Evolutionary conservation across 1,284 basidiomycete genomes (phyloP), one percentile per base, ranked within the genome.

Genomic region (Vanrija pseudolonga): DNA sequence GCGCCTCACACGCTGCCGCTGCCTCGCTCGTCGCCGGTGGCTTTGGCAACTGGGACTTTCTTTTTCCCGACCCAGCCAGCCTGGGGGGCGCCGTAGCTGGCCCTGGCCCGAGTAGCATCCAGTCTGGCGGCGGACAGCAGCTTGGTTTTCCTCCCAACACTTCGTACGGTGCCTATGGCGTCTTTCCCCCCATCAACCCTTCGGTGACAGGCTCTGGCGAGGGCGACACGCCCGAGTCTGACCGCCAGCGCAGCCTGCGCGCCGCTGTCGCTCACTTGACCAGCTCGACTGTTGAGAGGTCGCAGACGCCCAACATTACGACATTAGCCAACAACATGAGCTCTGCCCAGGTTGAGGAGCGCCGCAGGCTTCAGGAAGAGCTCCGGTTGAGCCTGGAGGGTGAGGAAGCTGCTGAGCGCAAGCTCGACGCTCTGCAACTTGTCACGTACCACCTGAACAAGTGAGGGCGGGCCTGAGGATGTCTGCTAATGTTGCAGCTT

Each of bases 361-460:
- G 68, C 24, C 55, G 57, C 20, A 52, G 56, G 38, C 54, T 65
- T 22, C 65, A 69, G 50, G 62, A 69, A 32, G 60, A 66, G 43
- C 49, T 71, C 38, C 61, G 63, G 23, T 51, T 59, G 47, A 60
- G 50, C n/a, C 59, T 72, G 51, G 55, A 62, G 41, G 62, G 63
- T 51, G 57, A 63, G 45, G 48, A 59, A 50, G 61, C 53, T 18
- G 50, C 53, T 4, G 68, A 68, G 39, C 51, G 63, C 38, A 72
- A 68, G 53, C 62, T 62, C 20, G 71, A 73, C 51, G 64, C 70
- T 3, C 61, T 73, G 53, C 68, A 67, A 63, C 57, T 74, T 22
- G 68, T 73, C 51, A 85, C 88, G 56, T 92, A 93, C 71, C 90
- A 94, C 68, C 79, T 94, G 47, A 87, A 91, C 65, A 93, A 94